Conservation (phyloP, 2,329 filamentous ascomycete species). For the Arthroderma sp. region DNA sequence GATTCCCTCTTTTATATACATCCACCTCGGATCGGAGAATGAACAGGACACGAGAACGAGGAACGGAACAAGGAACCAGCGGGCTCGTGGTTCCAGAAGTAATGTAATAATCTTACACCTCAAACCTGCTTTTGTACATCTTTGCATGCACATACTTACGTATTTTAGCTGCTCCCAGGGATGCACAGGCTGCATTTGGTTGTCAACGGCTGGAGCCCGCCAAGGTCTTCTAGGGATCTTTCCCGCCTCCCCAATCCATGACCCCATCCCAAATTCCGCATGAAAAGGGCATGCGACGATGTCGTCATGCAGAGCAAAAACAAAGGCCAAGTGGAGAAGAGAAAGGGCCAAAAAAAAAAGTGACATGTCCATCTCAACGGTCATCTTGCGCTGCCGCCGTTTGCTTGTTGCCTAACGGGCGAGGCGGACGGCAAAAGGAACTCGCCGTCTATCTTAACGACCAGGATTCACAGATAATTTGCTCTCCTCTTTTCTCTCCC, state of each 20-base stretch:
- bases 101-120: background rate
- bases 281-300: background rate
- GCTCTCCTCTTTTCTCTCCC: background rate
- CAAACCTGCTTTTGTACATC: background rate
- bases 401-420: slow-evolving; percentile 1
- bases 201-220: background rate
- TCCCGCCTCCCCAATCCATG: slow-evolving; percentile 6
- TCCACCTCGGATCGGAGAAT: background rate
- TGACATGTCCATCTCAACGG: slow-evolving; percentile 4
- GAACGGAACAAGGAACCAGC: background rate
- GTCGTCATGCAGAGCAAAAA: background rate
- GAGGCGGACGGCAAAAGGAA: background rate
- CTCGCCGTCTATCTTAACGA: background rate
- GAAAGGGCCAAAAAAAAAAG: background rate
- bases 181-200: background rate
- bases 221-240: slow-evolving; percentile 4
- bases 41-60: background rate
- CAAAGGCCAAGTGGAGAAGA: background rate
- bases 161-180: background rate
- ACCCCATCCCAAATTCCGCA: background rate
- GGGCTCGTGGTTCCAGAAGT: slow-evolving; percentile 2
- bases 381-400: slow-evolving; percentile 3
- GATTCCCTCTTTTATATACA: background rate
- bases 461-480: too few relatives aligned
- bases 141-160: background rate